phyloP scores from a whole-genome alignment of 805 yeast species.

The Ogataea nakhonphanomensis region DNA sequence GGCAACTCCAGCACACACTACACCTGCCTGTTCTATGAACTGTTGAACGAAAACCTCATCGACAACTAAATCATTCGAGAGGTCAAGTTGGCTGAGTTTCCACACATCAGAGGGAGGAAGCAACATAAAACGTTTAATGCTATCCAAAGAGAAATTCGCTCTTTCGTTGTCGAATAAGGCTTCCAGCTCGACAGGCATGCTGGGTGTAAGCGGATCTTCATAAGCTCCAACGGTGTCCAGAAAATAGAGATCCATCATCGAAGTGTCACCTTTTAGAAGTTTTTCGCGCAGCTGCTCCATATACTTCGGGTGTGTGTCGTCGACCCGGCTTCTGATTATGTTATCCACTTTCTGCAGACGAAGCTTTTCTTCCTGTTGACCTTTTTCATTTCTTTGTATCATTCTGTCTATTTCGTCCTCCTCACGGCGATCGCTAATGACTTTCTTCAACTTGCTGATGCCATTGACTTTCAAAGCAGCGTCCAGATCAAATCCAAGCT shows the following conservation, averaged over 20 bases:
- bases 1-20: constrained; percentile 1
- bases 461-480: constrained; percentile 13
- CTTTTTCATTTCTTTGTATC: constrained; percentile 12
- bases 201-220: too few relatives aligned
- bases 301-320: constrained; percentile 10
- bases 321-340: constrained; percentile 7
- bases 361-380: constrained; percentile 4
- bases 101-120: constrained; percentile 2
- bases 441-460: constrained; percentile 8
- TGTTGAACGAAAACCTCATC: constrained; percentile 3
- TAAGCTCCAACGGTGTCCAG: constrained; percentile 9
- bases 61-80: neutral
- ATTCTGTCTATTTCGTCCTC: constrained; percentile 20
- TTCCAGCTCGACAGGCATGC: neutral
- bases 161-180: too few relatives aligned
- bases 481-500: constrained; percentile 20
- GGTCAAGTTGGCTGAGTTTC: neutral
- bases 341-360: constrained; percentile 6
- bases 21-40: neutral
- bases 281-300: constrained; percentile 11
- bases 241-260: constrained; percentile 16
- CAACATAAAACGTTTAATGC: neutral
- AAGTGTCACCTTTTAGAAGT: constrained; percentile 9
- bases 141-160: neutral
- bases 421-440: constrained; percentile 10